A percentile compares a stretch with the other conserved stretches of the same genome.
Evolutionary conservation across 2,329 filamentous ascomycete species (phyloP).

Genomic region (Xylaria digitata): DNA sequence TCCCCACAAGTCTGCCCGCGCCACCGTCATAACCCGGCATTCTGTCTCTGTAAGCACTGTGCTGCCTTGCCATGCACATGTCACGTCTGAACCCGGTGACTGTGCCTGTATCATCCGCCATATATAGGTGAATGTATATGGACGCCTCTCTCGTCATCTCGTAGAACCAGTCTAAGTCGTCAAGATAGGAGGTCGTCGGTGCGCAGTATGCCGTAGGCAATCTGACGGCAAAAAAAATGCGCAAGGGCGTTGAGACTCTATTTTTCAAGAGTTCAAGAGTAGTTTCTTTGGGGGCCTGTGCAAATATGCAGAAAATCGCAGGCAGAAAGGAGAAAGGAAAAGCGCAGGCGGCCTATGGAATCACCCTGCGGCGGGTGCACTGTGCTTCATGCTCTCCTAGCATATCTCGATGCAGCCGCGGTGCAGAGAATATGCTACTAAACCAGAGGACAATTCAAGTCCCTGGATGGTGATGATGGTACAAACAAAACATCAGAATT

Average conservation of each 20-base stretch:
- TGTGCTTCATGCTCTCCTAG: conserved; percentile 26
- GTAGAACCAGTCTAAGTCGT: conserved; percentile 16
- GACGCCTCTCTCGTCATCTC: conserved; percentile 1
- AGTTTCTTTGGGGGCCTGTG: conserved; percentile 12
- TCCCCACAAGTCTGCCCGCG: conserved; percentile 1
- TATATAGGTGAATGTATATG: background rate
- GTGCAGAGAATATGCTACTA: conserved; percentile 2
- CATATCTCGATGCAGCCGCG: conserved; percentile 13
- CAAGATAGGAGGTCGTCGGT: conserved; percentile 2
- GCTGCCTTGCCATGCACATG: background rate
- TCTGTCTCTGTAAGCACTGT: background rate
- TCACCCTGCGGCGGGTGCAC: conserved; percentile 37
- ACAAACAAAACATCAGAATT: background rate
- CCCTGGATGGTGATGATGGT: background rate
- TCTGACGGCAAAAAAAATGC: conserved; percentile 10
- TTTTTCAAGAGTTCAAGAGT: conserved; percentile 37
- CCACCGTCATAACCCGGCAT: conserved; percentile 6
- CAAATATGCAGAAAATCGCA: conserved; percentile 13
- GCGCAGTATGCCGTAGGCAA: conserved; percentile 7
- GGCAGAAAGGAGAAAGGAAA: conserved; percentile 25
- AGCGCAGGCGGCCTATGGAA: conserved; percentile 36
- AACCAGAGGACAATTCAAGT: conserved; percentile 13
- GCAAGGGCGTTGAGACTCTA: conserved; percentile 29
- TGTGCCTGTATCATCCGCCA: background rate
- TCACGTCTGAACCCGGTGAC: background rate